Evolutionary conservation across 192 early-diverging fungal genomes (phyloP).

Genomic region (Backusella morwellensis): DNA sequence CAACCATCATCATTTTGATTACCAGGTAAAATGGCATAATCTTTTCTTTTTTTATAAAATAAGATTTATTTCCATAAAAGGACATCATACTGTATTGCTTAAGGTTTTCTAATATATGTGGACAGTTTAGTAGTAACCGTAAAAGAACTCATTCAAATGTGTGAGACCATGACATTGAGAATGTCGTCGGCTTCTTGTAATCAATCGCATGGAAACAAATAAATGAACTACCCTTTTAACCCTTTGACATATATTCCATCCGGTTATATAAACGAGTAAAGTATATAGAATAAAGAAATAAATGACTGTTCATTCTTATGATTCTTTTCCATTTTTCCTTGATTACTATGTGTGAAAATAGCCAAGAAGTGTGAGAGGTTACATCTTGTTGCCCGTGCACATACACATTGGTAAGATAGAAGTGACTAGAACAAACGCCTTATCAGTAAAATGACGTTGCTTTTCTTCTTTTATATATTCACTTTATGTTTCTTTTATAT

Average conservation of each 20-base stretch:
- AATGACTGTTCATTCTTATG: background rate
- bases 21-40: background rate
- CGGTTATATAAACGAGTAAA: background rate
- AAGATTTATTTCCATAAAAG: background rate
- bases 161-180: background rate
- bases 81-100: background rate
- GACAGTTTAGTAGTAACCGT: background rate
- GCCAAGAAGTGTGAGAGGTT: background rate
- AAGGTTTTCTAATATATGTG: background rate
- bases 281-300: background rate
- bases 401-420: background rate
- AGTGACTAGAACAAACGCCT: background rate
- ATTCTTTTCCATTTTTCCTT: background rate
- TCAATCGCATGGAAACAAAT: background rate
- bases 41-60: background rate
- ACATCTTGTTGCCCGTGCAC: background rate
- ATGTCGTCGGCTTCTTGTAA: background rate
- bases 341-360: background rate
- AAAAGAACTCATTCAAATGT: background rate
- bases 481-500: background rate
- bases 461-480: background rate
- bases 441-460: background rate
- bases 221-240: background rate
- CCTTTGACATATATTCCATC: background rate
- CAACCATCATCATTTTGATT: background rate